Base-by-base conservation (phyloP, 768 basidiomycete species). In the Naganishia vishniacii region DNA sequence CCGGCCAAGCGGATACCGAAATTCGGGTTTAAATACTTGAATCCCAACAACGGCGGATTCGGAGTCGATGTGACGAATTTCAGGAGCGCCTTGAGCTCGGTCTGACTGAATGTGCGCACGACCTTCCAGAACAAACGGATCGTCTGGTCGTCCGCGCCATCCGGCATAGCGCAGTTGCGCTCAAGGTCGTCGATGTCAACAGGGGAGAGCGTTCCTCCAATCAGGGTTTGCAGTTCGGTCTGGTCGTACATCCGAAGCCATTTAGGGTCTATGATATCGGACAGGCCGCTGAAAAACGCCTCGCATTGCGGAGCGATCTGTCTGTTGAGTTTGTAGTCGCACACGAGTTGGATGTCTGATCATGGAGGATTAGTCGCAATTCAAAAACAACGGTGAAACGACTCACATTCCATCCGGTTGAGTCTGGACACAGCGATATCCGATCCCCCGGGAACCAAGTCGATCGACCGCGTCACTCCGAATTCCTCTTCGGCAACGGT, bases 61-160 rank as follows among this genome's bases (percentile, higher is more conserved):
- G 88, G 87, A 70, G 91, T 92, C 68, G 89, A 91, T 18, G 95
- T 97, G 20, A 91, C 94, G 70, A 98, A 99, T 15, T 89, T 83
- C 63, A 99, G 77, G 62, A 98, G 80, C 1, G 84, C 81, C 47
- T 85, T 81, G 15, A 87, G 83, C 69, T 98, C 86, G 48, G 89
- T 86, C 64, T 91, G 86, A 62, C 85, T 82, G 72, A 99, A 89
- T 2, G 83, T 78, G 37, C 86, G 82, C 64, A 93, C 83, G 28
- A 95, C 89, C 69, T 82, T 85, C 94, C 94, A 98, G 74, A 98
- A 97, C 51, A 82, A 72, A 37, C 81, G 74, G 18, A 94, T 87
- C 0, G 89, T 89, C 12, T 80, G 78, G 68, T 92, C 84, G 70
- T 86, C 91, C 20, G 86, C 71, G 5, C 92, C 91, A 1, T 91